Base-by-base conservation (phyloP, 2,329 filamentous ascomycete species). In the Clonostachys rosea region DNA sequence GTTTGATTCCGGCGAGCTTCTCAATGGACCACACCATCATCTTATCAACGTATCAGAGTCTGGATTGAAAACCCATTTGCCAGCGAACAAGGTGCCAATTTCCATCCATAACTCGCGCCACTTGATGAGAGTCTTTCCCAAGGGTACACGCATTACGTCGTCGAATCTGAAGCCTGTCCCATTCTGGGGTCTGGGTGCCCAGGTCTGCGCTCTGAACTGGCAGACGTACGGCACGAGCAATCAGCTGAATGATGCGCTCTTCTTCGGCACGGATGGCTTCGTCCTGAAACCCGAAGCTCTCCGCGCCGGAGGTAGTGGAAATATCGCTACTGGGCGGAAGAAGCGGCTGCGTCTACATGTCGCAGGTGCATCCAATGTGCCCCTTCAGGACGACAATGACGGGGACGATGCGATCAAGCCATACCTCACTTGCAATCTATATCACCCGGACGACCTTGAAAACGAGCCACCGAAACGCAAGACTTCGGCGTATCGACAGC, bases 141-240 rank as follows among this genome's bases (percentile, higher is more conserved):
- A 86, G 56, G 84, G 84, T 43, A 85, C 83, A 0, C 78, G 84
- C 40, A 86, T 87, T 59, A 79, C 78, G 0, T 86, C 82, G 3
- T 74, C 71, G 35, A 87, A 87, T 56, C 73, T 87, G 3, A 73
- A 74, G 46, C 83, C 81, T 0, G 73, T 83, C 0, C 73, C 75
- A 0, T 87, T 84, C 59, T 87, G 84, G 84, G 81, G 73, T 7
- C 60, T 86, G 5, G 84, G 84, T 2, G 83, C 83, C 3, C 84
- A 87, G 55, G 82, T 87, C 42, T 86, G 81, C 58, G 84, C 84
- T 4, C 70, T 87, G 45, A 87, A 87, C 64, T 84, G 83, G 79
- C 84, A 87, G 57, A 84, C 76, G 0, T 87, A 86, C 52, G 81
- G 81, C 34, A 75, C 76, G 7, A 75, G 75, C 56, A 83, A 84